phyloP scores from a whole-genome alignment of 2,329 filamentous ascomycete species.

The Neonectria ditissima region DNA sequence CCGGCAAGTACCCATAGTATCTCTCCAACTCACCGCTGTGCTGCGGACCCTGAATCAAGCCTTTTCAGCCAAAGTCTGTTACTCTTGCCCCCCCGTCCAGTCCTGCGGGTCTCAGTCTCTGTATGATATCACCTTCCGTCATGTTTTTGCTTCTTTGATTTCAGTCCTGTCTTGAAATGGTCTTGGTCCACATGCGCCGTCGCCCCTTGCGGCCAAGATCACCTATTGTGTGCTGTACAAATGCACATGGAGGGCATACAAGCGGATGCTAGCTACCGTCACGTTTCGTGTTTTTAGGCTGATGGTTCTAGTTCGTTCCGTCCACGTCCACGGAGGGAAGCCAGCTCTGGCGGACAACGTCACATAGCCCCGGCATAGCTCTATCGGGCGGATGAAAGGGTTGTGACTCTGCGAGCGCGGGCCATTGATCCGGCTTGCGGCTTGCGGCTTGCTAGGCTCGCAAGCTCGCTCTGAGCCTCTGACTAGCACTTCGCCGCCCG shows the following conservation, averaged over 20 bases:
- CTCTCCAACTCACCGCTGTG: background rate
- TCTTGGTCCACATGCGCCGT: slow-evolving; percentile 5
- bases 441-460: background rate
- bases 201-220: background rate
- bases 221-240: background rate
- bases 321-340: background rate
- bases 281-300: background rate
- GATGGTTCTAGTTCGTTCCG: background rate
- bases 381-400: background rate
- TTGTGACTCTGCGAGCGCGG: background rate
- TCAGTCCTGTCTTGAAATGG: background rate
- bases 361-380: slow-evolving; percentile 1
- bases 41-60: background rate
- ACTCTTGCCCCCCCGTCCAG: slow-evolving; percentile 3
- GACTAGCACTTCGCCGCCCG: background rate
- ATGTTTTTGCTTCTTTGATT: slow-evolving; percentile 12
- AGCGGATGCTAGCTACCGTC: background rate
- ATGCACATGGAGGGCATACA: background rate
- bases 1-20: no score
- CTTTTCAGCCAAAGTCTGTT: background rate
- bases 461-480: background rate
- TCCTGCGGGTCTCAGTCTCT: slow-evolving; percentile 9
- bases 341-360: slow-evolving; percentile 1
- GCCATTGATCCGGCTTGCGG: slow-evolving; percentile 1
- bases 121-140: slow-evolving; percentile 16